These are phyloP conservation scores for Pneumocystis wakefieldiae DNA, from an alignment of 1,139 yeast species.

Conservation along the genomic window DNA sequence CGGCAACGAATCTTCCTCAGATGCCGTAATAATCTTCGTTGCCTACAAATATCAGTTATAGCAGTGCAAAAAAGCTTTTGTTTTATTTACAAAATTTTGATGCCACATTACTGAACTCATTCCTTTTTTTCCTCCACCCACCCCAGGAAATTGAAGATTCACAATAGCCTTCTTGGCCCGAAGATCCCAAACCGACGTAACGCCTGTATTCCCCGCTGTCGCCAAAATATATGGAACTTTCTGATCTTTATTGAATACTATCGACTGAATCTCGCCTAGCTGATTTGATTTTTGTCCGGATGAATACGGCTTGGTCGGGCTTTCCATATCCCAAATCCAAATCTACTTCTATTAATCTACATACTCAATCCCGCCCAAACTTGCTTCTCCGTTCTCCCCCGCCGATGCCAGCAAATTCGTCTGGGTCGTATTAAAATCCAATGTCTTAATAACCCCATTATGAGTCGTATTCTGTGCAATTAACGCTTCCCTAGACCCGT, in stretches of 20 bases:
- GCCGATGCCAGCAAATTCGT: constrained; percentile 67
- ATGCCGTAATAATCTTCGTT: constrained; percentile 76
- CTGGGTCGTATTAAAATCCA: constrained; percentile 67
- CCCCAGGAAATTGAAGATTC: background rate
- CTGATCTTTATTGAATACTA: constrained; percentile 71
- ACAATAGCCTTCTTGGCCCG: background rate
- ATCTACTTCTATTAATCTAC: constrained; percentile 5
- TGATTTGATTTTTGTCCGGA: constrained; percentile 71
- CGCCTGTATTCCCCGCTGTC: constrained; percentile 68
- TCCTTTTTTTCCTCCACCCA: constrained; percentile 26
- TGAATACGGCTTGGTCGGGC: constrained; percentile 36
- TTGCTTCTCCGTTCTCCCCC: constrained; percentile 61
- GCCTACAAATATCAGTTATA: constrained; percentile 29
- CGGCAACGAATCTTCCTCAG: constrained; percentile 68
- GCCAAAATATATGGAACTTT: constrained; percentile 73
- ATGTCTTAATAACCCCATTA: constrained; percentile 53
- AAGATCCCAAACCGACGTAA: constrained; percentile 87
- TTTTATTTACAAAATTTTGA: constrained; percentile 32
- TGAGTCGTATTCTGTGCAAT: constrained; percentile 38
- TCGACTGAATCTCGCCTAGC: constrained; percentile 63
- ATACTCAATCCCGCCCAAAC: constrained; percentile 29
- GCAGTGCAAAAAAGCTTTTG: background rate
- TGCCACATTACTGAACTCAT: constrained; percentile 53
- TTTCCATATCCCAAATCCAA: constrained; percentile 65
- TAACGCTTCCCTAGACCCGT: constrained; percentile 7